phyloP scores from a whole-genome alignment of 352 stramenopile species.

The Globisporangium sylvaticum region DNA sequence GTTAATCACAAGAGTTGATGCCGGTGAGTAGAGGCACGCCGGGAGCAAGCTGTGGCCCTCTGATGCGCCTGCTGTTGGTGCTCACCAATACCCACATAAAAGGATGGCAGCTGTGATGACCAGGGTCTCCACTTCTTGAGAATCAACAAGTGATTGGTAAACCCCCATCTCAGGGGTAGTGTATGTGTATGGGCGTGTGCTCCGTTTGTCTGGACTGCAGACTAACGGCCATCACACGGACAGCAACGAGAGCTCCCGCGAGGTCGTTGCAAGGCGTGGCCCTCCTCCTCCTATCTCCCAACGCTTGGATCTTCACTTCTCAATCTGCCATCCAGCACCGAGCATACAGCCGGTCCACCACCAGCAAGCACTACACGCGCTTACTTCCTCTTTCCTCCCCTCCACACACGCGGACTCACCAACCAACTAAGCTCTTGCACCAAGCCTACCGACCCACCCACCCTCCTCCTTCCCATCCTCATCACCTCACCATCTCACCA shows the following conservation, averaged over 20 bases:
- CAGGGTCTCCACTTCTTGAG: neutral
- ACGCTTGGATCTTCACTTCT: constrained; percentile 7
- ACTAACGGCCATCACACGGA: neutral
- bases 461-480: neutral
- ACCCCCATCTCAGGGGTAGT: neutral
- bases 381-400: no score
- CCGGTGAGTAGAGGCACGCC: neutral
- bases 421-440: neutral
- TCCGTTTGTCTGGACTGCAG: neutral
- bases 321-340: neutral
- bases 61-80: neutral
- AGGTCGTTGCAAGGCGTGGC: no score
- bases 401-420: neutral
- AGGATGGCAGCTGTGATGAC: neutral
- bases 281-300: no score
- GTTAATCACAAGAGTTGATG: neutral
- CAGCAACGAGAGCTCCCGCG: no score
- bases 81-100: neutral
- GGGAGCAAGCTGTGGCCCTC: neutral
- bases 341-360: neutral
- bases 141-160: neutral
- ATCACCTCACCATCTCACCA: neutral
- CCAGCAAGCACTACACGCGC: neutral
- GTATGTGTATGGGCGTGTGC: neutral
- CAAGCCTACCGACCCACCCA: neutral